These are phyloP conservation scores for Biscogniauxia mediterranea DNA, from an alignment of 2,329 filamentous ascomycete species.

Conservation along the genomic window DNA sequence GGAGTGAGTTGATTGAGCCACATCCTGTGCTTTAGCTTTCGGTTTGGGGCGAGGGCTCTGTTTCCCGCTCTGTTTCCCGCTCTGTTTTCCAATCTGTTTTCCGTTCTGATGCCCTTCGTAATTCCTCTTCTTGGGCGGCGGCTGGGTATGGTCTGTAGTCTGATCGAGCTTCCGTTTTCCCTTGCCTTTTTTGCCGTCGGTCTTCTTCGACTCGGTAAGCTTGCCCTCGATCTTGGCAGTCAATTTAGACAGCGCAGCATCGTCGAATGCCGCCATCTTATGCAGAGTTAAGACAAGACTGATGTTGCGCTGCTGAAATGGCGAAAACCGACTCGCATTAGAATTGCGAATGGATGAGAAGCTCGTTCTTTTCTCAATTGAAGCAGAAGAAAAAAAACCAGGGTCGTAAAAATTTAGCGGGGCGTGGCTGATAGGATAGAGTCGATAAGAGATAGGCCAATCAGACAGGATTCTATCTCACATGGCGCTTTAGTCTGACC, in stretches of 20 bases:
- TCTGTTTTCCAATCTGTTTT: conserved; percentile 10
- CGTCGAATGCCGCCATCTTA: conserved; percentile 44
- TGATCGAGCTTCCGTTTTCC: conserved; percentile 46
- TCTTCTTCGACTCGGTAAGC: conserved; percentile 40
- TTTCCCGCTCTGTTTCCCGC: conserved; percentile 21
- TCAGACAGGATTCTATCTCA: background rate
- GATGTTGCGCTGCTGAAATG: background rate
- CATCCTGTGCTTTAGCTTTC: conserved; percentile 8
- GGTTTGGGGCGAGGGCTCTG: conserved; percentile 11
- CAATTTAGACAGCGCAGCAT: conserved; percentile 49
- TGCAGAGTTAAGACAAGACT: background rate
- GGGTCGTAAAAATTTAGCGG: conserved; percentile 23
- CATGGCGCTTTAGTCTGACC: conserved; percentile 3
- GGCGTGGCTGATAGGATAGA: conserved; percentile 21
- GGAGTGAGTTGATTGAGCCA: conserved; percentile 27
- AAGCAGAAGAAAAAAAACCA: conserved; percentile 18
- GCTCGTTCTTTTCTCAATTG: background rate
- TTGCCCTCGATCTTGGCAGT: conserved; percentile 57
- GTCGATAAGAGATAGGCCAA: conserved; percentile 3
- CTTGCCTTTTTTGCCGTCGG: conserved; percentile 20
- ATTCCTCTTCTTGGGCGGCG: conserved; percentile 29
- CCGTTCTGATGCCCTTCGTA: conserved; percentile 1
- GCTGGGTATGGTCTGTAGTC: conserved; percentile 17
- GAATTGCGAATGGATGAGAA: background rate
- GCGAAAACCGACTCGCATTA: background rate